A percentile compares a stretch with the other conserved stretches of the same genome.
phyloP scores from a whole-genome alignment of 2,329 filamentous ascomycete species.

The Botrytis elliptica region DNA sequence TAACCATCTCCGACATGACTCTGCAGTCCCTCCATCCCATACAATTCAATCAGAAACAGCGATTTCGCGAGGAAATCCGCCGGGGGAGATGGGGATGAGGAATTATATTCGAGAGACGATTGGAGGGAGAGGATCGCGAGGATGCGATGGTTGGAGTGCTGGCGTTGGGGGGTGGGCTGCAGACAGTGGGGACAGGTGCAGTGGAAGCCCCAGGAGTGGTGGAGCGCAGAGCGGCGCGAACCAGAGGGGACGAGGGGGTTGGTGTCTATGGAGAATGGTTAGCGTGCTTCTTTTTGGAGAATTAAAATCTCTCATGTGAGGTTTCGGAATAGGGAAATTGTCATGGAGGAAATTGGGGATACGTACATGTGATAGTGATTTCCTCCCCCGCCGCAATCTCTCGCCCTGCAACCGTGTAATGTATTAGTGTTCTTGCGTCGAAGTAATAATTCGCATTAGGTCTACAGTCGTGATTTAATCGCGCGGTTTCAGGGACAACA shows the following conservation, averaged over 20 bases:
- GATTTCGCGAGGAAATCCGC: background rate
- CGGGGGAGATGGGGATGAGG: background rate
- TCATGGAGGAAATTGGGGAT: background rate
- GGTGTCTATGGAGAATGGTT: constrained; percentile 23
- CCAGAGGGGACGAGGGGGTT: constrained; percentile 37
- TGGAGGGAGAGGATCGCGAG: background rate
- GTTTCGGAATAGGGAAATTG: too few species aligned
- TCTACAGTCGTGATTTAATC: constrained; percentile 44
- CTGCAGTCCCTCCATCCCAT: background rate
- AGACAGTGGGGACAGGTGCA: constrained; percentile 42
- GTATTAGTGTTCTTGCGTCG: background rate
- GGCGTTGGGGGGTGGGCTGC: background rate
- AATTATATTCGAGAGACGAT: background rate
- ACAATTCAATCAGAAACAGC: background rate
- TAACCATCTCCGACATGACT: background rate
- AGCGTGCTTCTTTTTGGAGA: too few species aligned
- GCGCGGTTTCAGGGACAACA: constrained; percentile 25
- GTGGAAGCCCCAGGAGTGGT: constrained; percentile 42
- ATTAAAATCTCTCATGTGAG: too few species aligned
- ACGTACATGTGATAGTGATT: background rate
- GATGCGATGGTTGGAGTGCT: background rate
- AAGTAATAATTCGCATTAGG: constrained; percentile 38
- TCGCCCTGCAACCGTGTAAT: constrained; percentile 40
- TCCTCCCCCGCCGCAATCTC: constrained; percentile 37
- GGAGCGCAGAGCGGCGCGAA: constrained; percentile 36